Conservation (phyloP, 2,329 filamentous ascomycete species). For the Leptodontidium sp. region DNA sequence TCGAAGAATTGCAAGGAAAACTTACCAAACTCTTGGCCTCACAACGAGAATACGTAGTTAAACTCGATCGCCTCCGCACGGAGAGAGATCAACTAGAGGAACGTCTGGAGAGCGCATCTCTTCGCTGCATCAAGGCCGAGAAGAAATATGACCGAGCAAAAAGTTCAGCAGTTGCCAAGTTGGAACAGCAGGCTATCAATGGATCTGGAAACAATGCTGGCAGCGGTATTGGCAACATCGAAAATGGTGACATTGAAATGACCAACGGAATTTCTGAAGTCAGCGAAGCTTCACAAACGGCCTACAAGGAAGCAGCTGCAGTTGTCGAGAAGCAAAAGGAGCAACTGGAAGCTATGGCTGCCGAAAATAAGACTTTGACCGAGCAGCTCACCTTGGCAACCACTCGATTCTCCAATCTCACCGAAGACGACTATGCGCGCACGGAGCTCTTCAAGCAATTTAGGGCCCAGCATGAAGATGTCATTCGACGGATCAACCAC, state of each 20-base stretch:
- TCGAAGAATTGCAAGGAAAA: slow-evolving; percentile 76
- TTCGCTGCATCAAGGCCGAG: slow-evolving; percentile 94
- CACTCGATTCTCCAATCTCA: slow-evolving; percentile 72
- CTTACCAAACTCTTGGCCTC: slow-evolving; percentile 78
- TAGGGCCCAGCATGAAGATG: slow-evolving; percentile 89
- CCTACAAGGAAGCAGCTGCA: slow-evolving; percentile 80
- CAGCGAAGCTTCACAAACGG: slow-evolving; percentile 73
- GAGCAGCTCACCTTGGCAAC: slow-evolving; percentile 82
- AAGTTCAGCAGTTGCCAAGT: slow-evolving; percentile 87
- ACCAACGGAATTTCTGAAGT: slow-evolving; percentile 63
- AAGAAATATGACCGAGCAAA: slow-evolving; percentile 91
- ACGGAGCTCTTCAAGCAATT: slow-evolving; percentile 94
- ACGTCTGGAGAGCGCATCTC: slow-evolving; percentile 85
- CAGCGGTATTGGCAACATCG: slow-evolving; percentile 52
- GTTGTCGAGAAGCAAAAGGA: slow-evolving; percentile 85
- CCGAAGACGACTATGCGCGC: slow-evolving; percentile 92
- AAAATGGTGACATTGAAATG: slow-evolving; percentile 50
- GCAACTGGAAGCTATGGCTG: slow-evolving; percentile 80
- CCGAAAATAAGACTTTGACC: slow-evolving; percentile 76
- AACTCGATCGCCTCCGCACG: slow-evolving; percentile 75
- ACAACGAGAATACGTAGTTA: slow-evolving; percentile 82
- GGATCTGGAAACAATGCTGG: slow-evolving; percentile 59
- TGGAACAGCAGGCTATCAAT: slow-evolving; percentile 87
- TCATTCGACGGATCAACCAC: slow-evolving; percentile 90
- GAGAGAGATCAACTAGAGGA: slow-evolving; percentile 89